Base-by-base conservation (phyloP, 768 basidiomycete species). In the Suillus alpinus region DNA sequence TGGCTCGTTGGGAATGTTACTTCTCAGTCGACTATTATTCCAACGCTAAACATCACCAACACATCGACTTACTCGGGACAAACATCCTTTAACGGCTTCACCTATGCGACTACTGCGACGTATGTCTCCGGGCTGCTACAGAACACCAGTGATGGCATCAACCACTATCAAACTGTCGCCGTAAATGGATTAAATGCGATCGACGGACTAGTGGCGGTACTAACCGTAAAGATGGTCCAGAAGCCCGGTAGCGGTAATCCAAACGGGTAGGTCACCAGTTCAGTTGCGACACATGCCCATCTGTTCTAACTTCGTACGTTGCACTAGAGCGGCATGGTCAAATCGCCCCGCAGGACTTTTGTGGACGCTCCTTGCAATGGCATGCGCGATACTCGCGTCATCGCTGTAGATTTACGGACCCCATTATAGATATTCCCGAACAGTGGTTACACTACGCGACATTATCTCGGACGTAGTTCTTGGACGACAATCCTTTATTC, bases 1-100 rank as follows among this genome's bases (percentile, higher is more conserved):
- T 89, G 84, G 80, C 75, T 96, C n/a, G 77, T 95, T 29, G 92
- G 90, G 23, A 94, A 94, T 69, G 87, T 90, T 26, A 94, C 94
- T 0, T 70, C 75, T 23, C 76, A 80, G 52, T 66, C 73, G 10
- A 64, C 46, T 4, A 47, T 71, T 10, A 63, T 74, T 13, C 63
- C 72, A 50, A 75, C 73, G 7, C 20, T 56, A 13, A 52, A 63
- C 1, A 52, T 70, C 29, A 72, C 67, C n/a, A 87, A 90, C 66
- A 68, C 71, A 36, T 80, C 85, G 32, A 83, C 84, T 0, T 93
- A 75, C 70, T 78, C 79, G 1, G 93, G 89, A 0, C 77, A 80
- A 16, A 89, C 89, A 4, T 81, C 86, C 0, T 86, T 73, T 64
- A 80, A 70, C 41, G 85, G 85, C 3, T 96, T 85, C 66, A 90